Evolutionary conservation across 2,329 filamentous ascomycete species (phyloP).

Genomic region (Paracamarosporium sp.): DNA sequence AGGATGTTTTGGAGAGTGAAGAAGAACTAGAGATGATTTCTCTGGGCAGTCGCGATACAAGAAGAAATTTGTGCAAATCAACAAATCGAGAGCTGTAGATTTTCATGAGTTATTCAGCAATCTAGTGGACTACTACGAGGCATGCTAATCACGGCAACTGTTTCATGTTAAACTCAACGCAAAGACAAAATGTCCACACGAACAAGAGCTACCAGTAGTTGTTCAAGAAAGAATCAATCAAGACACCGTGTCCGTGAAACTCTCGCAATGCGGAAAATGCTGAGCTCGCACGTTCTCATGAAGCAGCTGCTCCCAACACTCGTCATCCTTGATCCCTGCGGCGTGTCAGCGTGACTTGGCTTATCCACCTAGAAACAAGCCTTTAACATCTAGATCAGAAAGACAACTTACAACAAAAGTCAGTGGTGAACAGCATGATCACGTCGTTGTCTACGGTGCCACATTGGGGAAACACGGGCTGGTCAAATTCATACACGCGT

Average conservation of each 20-base stretch:
- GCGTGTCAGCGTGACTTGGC: neutral
- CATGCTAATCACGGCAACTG: too few relatives aligned
- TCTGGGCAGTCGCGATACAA: too few relatives aligned
- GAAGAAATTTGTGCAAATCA: too few relatives aligned
- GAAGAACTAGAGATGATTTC: too few relatives aligned
- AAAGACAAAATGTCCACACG: too few relatives aligned
- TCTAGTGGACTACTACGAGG: too few relatives aligned
- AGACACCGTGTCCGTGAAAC: neutral
- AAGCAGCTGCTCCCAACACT: neutral
- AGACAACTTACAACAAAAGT: constrained; percentile 9
- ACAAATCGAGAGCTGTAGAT: too few relatives aligned
- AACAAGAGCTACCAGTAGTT: too few relatives aligned
- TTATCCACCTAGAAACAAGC: too few relatives aligned
- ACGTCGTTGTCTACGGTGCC: constrained; percentile 1
- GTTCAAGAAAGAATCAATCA: neutral
- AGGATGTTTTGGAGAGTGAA: neutral
- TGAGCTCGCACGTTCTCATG: neutral
- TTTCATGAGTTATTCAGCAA: too few relatives aligned
- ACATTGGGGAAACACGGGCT: constrained; percentile 7
- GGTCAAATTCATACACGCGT: constrained; percentile 11
- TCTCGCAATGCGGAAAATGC: neutral
- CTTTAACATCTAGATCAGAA: neutral
- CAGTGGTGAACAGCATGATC: constrained; percentile 11
- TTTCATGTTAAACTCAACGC: too few relatives aligned
- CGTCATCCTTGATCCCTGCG: neutral